Base-by-base conservation (phyloP, 495 filamentous ascomycete species). In the Cercophora sp. region DNA sequence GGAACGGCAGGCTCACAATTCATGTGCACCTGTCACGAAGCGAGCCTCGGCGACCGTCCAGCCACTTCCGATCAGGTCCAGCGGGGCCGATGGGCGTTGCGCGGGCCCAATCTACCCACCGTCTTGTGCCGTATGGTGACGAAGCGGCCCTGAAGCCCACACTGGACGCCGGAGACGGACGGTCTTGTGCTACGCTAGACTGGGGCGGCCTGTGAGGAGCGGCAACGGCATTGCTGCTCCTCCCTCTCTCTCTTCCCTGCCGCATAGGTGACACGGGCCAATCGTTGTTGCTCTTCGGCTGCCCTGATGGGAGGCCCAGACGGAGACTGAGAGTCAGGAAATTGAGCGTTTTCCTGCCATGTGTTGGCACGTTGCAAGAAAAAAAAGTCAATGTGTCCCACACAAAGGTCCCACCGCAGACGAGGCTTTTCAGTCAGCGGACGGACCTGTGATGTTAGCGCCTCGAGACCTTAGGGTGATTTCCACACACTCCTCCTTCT, bases 21-120 rank as follows among this genome's bases (percentile, higher is more conserved):
- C 16, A 47, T 20, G 8, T 45, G 13, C 16, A 11, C 43, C 15
- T 34, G 27, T 47, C 26, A 27, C 44, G 44, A 23, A 47, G 44
- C 44, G 44, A 47, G 44, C 26, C 44, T 47, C 26, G 44, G 44
- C 44, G 27, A 27, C 44, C 18, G n/a, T 23, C 43, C 43, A 46
- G 24, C 27, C 44, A 47, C 24, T 40, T 51, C 36, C 48, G 48
- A 51, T 51, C 48, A 51, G 25, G 36, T 36, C 29, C 48, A 51
- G 35, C 36, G 36, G 48, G 25, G 36, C 48, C 48, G 48, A 51
- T 40, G 34, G 20, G 44, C 18, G 25, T 15, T 8, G 13, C 18
- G 36, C 34, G 48, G n/a, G n/a, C 48, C 48, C 35, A 41, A 51
- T 51, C 24, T 40, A 29, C 35, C 15, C n/a, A 36, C 15, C 9